These are phyloP conservation scores for Saccharomycodes ludwigii DNA, from an alignment of 805 yeast species.

Conservation along the genomic window DNA sequence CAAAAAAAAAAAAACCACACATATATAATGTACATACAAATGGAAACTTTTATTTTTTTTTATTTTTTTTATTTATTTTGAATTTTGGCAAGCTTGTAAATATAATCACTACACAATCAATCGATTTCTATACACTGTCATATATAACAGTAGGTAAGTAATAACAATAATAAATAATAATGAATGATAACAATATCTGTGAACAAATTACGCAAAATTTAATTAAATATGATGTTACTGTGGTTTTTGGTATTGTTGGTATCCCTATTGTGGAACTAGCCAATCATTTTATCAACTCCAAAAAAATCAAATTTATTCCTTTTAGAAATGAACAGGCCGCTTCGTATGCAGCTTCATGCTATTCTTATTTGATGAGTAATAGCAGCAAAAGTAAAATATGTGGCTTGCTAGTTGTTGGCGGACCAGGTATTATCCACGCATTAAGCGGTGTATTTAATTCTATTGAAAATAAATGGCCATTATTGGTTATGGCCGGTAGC, in stretches of 20 bases:
- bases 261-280: constrained; percentile 66
- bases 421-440: constrained; percentile 63
- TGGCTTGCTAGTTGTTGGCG: constrained; percentile 59
- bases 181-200: too few species aligned
- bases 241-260: constrained; percentile 62
- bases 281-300: constrained; percentile 40
- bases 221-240: constrained; percentile 36
- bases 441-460: constrained; percentile 57
- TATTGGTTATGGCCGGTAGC: constrained; percentile 53
- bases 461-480: constrained; percentile 49
- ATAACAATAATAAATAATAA: too few species aligned
- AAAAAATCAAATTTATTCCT: constrained; percentile 39
- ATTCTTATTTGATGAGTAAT: constrained; percentile 54
- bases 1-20: too few species aligned
- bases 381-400: too few species aligned
- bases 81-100: too few species aligned
- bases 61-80: too few species aligned
- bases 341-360: constrained; percentile 61
- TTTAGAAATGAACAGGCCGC: constrained; percentile 68
- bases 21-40: too few species aligned
- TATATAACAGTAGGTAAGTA: background rate
- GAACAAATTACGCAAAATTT: too few species aligned
- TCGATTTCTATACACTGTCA: too few species aligned
- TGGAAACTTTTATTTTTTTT: too few species aligned
- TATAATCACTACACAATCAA: too few species aligned